These are phyloP conservation scores for Boletales sp. DNA, from an alignment of 768 basidiomycete genomes.

Conservation along the genomic window DNA sequence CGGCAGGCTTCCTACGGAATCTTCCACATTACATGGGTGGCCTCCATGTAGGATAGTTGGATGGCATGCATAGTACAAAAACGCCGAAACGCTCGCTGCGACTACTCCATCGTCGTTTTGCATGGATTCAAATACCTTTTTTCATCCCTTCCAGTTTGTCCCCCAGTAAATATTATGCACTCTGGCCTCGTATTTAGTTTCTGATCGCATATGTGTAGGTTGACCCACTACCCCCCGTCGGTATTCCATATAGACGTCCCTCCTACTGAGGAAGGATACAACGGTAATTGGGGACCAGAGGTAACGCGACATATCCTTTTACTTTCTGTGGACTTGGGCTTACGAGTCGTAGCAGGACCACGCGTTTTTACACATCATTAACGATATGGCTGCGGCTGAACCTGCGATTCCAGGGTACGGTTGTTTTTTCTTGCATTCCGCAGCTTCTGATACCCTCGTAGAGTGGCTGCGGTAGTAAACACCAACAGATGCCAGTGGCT, in stretches of 20 bases:
- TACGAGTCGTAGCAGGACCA: conserved; percentile 3
- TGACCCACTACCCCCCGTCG: background rate
- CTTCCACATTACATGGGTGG: background rate
- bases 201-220: background rate
- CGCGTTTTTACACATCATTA: background rate
- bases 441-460: background rate
- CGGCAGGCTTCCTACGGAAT: background rate
- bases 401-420: background rate
- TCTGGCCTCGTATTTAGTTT: too few species aligned
- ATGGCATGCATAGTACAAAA: background rate
- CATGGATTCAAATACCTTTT: background rate
- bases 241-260: background rate
- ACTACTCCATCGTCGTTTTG: background rate
- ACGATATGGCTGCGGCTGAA: background rate
- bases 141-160: too few species aligned
- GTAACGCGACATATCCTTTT: background rate
- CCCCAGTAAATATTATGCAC: background rate
- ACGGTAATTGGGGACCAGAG: background rate
- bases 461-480: background rate
- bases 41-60: conserved; percentile 10
- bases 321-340: background rate
- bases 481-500: background rate
- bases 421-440: background rate
- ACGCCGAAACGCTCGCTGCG: too few species aligned
- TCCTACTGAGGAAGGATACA: background rate